Evolutionary conservation across 2,329 filamentous ascomycete species (phyloP).

Genomic region (Ophiostoma australiae): DNA sequence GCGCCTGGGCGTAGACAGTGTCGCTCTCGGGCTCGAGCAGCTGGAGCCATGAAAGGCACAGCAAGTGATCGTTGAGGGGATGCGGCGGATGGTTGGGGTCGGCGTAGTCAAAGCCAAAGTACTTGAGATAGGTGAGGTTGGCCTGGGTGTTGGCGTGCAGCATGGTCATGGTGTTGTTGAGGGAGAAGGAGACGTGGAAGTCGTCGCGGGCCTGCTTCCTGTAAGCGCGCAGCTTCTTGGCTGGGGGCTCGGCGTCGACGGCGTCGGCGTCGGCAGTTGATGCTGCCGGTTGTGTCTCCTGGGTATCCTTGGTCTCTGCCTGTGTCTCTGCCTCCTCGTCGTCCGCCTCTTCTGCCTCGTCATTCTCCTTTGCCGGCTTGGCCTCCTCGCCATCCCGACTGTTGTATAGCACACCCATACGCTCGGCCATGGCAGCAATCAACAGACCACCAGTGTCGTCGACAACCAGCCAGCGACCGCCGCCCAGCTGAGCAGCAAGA

Average conservation of each 20-base stretch:
- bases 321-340: not conserved
- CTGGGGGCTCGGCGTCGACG: not conserved
- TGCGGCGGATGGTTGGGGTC: constrained; percentile 63
- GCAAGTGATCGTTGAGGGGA: constrained; percentile 75
- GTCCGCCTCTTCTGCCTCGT: not conserved
- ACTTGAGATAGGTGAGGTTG: constrained; percentile 80
- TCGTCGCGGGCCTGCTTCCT: constrained; percentile 39
- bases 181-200: constrained; percentile 60
- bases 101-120: constrained; percentile 77
- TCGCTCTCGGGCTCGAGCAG: constrained; percentile 73
- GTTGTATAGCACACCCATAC: constrained; percentile 72
- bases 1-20: constrained; percentile 63
- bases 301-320: not conserved
- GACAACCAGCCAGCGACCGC: constrained; percentile 67
- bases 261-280: not conserved
- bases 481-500: constrained; percentile 17
- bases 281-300: constrained; percentile 2
- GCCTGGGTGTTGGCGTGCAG: constrained; percentile 79
- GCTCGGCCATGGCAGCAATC: constrained; percentile 78
- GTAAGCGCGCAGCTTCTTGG: constrained; percentile 5
- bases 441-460: constrained; percentile 83
- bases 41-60: constrained; percentile 87
- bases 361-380: not conserved
- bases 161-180: constrained; percentile 71
- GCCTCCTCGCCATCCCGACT: constrained; percentile 4